A percentile compares a stretch with the other conserved stretches of the same genome.
Evolutionary conservation across 768 basidiomycete genomes (phyloP).

Genomic region (Lentinula sp.): DNA sequence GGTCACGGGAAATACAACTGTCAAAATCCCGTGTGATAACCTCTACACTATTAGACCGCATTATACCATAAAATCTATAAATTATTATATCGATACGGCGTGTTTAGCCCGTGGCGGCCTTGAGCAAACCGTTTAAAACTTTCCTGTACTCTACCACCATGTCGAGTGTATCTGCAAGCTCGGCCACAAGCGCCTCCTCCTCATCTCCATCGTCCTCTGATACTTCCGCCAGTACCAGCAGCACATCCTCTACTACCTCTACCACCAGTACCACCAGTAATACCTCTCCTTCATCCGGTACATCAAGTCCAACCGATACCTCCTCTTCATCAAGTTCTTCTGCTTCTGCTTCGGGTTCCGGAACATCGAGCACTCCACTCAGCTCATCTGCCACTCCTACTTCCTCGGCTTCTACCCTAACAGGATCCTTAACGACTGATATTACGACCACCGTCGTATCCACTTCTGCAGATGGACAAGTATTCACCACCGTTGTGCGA

Average conservation of each 20-base stretch:
- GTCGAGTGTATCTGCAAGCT: background rate
- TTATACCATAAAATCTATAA: too few species aligned
- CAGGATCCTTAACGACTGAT: background rate
- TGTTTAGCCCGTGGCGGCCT: background rate
- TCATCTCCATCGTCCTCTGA: background rate
- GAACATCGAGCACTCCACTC: too few species aligned
- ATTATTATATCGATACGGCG: too few species aligned
- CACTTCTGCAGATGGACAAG: background rate
- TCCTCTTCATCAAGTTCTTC: background rate
- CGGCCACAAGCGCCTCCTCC: background rate
- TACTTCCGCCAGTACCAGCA: background rate
- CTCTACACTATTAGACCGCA: slow-evolving; percentile 1
- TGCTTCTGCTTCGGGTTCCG: background rate
- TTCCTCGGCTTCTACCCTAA: background rate
- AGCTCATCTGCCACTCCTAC: background rate
- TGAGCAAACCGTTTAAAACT: background rate
- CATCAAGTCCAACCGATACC: background rate
- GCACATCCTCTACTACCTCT: background rate
- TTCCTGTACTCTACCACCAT: background rate
- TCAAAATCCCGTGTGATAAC: slow-evolving; percentile 1
- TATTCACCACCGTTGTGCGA: background rate
- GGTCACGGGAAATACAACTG: background rate
- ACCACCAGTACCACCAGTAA: background rate
- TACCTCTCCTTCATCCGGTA: background rate
- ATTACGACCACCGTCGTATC: background rate